phyloP scores from a whole-genome alignment of 371 early-diverging fungal species.

The Gilbertella persicaria region DNA sequence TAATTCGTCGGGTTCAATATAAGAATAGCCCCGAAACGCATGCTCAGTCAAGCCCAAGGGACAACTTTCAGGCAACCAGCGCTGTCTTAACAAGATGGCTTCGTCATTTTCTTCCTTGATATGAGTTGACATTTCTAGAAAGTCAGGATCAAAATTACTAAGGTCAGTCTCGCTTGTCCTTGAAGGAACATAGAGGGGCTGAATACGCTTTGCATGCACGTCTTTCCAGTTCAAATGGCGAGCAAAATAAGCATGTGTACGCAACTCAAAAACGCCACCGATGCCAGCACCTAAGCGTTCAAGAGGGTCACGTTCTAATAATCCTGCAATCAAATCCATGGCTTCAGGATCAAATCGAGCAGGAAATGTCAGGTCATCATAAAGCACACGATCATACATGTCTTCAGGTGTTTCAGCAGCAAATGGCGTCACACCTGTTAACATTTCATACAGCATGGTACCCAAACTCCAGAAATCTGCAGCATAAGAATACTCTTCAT shows the following conservation, averaged over 20 bases:
- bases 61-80: constrained; percentile 3
- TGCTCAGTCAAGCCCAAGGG: constrained; percentile 15
- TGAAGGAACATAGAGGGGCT: constrained; percentile 60
- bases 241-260: constrained; percentile 69
- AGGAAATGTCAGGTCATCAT: constrained; percentile 72
- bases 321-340: constrained; percentile 54
- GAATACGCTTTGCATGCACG: constrained; percentile 64
- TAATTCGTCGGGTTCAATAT: not conserved
- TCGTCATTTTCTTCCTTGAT: constrained; percentile 21
- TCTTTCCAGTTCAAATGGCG: constrained; percentile 69
- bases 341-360: constrained; percentile 55
- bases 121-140: constrained; percentile 37
- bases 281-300: constrained; percentile 60
- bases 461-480: constrained; percentile 99
- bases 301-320: constrained; percentile 68
- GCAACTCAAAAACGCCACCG: constrained; percentile 62
- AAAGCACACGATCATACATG: constrained; percentile 79
- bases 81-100: not conserved
- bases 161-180: constrained; percentile 52
- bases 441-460: constrained; percentile 86
- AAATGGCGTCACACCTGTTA: constrained; percentile 74
- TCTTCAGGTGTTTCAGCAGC: constrained; percentile 68
- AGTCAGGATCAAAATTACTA: constrained; percentile 63
- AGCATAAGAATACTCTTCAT: constrained; percentile 77
- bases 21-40: constrained; percentile 28